Conservation (phyloP, 345 rosid species). For the Toxicodendron radicans region DNA sequence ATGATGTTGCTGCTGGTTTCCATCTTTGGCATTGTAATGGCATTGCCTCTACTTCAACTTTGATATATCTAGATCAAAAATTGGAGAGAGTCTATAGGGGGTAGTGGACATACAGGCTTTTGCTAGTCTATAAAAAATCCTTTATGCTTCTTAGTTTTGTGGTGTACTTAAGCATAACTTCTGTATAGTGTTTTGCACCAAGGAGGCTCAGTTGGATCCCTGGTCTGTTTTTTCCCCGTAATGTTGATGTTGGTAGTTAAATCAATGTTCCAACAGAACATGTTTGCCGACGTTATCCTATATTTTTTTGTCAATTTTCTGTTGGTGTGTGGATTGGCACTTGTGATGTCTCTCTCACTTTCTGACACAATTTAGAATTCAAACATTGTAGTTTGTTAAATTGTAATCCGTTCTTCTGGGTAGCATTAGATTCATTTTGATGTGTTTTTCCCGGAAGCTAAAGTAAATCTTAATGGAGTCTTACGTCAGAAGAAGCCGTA, state of each 20-base stretch:
- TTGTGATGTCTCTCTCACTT: neutral
- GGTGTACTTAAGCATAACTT: slow-evolving; percentile 18
- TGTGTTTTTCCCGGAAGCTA: neutral
- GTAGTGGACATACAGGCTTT: slow-evolving; percentile 24
- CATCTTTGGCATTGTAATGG: slow-evolving; percentile 89
- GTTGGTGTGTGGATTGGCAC: neutral
- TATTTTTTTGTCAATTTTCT: slow-evolving; percentile 11
- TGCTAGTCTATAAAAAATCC: slow-evolving; percentile 6
- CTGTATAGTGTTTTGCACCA: slow-evolving; percentile 33
- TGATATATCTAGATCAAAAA: slow-evolving; percentile 29
- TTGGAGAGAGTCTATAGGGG: slow-evolving; percentile 20
- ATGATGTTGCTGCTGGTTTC: slow-evolving; percentile 80
- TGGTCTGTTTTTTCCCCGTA: slow-evolving; percentile 19
- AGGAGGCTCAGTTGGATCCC: slow-evolving; percentile 16
- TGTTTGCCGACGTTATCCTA: slow-evolving; percentile 12
- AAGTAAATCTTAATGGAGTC: neutral
- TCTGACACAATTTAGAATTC: neutral
- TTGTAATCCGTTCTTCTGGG: neutral
- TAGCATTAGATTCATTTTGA: neutral
- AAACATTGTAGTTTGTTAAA: neutral
- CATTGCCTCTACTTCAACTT: slow-evolving; percentile 92
- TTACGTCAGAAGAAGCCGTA: neutral
- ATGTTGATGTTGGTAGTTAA: slow-evolving; percentile 22
- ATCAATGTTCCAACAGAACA: slow-evolving; percentile 14
- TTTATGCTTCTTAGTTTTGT: slow-evolving; percentile 20